Base-by-base conservation (phyloP, 768 basidiomycete genomes). In the Leucosporidium scottii region DNA sequence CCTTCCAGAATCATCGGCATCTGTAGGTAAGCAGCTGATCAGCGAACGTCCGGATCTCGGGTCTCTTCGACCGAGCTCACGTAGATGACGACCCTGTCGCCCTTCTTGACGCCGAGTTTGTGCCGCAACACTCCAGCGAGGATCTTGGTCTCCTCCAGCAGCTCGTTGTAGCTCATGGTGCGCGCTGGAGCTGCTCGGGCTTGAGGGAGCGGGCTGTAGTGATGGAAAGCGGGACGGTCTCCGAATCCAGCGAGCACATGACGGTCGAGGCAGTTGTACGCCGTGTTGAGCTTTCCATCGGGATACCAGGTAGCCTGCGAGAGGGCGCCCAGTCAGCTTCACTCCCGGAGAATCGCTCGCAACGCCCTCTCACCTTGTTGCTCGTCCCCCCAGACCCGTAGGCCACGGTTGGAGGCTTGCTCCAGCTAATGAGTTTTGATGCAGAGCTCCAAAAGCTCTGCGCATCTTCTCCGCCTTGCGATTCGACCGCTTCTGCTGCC, bases 41-140 rank as follows among this genome's bases (percentile, higher is more conserved):
- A 54, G 53, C 53, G 53, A 28, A 10, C 50, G 25, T 4, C 50
- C 50, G 50, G 23, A 28, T 9, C 55, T 56, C 30, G 17, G 30
- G 8, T 34, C 25, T 3, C 7, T 56, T 56, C 25, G 39, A 44
- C 53, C 27, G 53, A 13, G 27, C 55, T 30, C 55, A 58, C 57
- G 62, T 62, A 62, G 50, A 62, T 54, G 31, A 62, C 28, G 30
- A 62, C 62, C 8, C 62, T 13, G 51, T 62, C 62, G 0, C 62
- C 62, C 62, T 62, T 62, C 30, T 39, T 27, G 51, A 62, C 62
- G 31, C 36, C 36, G 25, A 62, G 28, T 34, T 44, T 53, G 49
- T 62, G 62, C 10, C 62, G 50, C 13, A 62, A 21, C 12, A 62
- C 62, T 1, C 62, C 62, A 31, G 62, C 62, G 23, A 62, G 62